phyloP scores from a whole-genome alignment of 441 rosid species.

The Capsella rubella region DNA sequence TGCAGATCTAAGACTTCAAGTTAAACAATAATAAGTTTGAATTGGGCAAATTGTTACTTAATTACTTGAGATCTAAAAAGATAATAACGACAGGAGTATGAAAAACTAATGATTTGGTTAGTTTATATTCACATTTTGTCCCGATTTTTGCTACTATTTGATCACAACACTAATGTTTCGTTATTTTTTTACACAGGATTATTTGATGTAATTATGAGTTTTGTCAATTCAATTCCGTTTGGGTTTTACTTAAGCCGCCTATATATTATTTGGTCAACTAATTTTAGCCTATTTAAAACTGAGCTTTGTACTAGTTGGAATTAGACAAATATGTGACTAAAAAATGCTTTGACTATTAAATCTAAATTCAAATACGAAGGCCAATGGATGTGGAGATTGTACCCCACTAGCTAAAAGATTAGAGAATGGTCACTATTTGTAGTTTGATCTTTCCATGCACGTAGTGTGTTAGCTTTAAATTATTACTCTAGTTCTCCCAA shows the following conservation, averaged over 20 bases:
- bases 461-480: conserved; percentile 46
- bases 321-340: not conserved
- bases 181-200: not conserved
- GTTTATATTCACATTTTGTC: not conserved
- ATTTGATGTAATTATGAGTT: conserved; percentile 13
- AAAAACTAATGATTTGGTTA: conserved; percentile 23
- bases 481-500: conserved; percentile 33
- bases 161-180: not conserved
- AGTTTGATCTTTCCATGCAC: conserved; percentile 49
- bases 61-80: not conserved
- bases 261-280: not conserved
- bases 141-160: conserved; percentile 3
- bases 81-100: not conserved
- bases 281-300: not conserved
- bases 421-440: conserved; percentile 43
- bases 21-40: not conserved
- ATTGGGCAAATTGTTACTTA: conserved; percentile 11
- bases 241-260: not conserved
- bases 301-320: not conserved
- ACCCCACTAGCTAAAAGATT: conserved; percentile 34
- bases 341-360: conserved; percentile 8
- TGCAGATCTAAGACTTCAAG: not conserved
- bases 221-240: not conserved
- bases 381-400: conserved; percentile 16
- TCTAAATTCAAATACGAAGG: not conserved